Conservation (phyloP, 148 eudicot species). For the Rhododendron simsii region DNA sequence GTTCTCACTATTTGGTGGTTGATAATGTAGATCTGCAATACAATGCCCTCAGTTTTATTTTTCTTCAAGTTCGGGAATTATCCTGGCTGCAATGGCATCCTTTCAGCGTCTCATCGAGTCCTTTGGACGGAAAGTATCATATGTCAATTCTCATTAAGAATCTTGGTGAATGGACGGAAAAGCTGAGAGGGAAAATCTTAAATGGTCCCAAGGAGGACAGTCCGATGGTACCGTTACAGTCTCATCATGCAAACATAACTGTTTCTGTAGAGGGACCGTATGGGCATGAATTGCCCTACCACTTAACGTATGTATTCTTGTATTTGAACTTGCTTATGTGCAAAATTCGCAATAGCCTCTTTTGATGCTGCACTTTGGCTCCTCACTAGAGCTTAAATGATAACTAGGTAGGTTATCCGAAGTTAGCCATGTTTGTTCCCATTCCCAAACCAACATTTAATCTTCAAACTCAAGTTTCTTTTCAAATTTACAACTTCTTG, state of each 20-base stretch:
- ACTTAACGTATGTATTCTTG: slow-evolving; percentile 44
- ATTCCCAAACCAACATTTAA: not conserved
- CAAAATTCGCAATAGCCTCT: not conserved
- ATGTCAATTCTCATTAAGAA: slow-evolving; percentile 62
- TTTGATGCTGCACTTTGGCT: not conserved
- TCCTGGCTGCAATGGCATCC: slow-evolving; percentile 91
- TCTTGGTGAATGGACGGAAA: slow-evolving; percentile 64
- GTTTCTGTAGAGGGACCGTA: slow-evolving; percentile 87
- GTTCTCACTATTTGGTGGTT: slow-evolving; percentile 2
- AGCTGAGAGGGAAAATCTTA: slow-evolving; percentile 39
- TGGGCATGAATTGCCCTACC: slow-evolving; percentile 79
- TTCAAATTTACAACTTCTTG: no score
- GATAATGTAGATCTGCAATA: slow-evolving; percentile 53
- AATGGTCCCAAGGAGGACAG: slow-evolving; percentile 25
- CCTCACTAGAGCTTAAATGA: not conserved
- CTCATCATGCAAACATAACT: slow-evolving; percentile 29
- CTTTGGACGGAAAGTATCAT: slow-evolving; percentile 66
- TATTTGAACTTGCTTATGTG: not conserved
- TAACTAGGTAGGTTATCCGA: not conserved
- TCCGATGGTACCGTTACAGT: slow-evolving; percentile 25
- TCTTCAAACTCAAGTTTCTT: not conserved
- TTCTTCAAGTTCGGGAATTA: slow-evolving; percentile 70
- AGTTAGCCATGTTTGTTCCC: not conserved
- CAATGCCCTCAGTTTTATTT: slow-evolving; percentile 80
- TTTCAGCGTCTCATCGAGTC: slow-evolving; percentile 85